Percentiles rank a stretch among this genome's conserved stretches.
These are phyloP conservation scores for Dentipellis sp. DNA, from an alignment of 768 basidiomycete species.

Conservation along the genomic window DNA sequence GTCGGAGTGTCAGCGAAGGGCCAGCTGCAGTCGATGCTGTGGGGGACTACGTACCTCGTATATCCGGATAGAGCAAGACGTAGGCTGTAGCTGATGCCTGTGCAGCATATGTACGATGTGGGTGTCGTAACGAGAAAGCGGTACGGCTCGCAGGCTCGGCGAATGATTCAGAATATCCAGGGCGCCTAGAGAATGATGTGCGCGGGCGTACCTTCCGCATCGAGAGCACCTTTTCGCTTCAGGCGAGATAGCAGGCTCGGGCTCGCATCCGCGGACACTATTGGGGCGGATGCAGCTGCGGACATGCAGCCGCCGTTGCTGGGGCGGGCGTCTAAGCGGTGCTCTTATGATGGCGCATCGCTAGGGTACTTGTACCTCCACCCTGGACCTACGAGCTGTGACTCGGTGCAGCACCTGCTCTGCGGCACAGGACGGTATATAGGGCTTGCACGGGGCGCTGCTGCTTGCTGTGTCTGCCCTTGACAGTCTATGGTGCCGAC, in stretches of 20 bases:
- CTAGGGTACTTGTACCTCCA: background rate
- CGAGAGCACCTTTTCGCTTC: background rate
- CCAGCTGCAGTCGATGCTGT: no score
- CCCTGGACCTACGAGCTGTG: no score
- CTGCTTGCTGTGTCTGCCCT: background rate
- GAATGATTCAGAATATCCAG: background rate
- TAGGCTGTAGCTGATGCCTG: no score
- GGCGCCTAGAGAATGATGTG: background rate
- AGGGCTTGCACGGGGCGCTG: background rate
- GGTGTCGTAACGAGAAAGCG: no score
- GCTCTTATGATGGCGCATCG: background rate
- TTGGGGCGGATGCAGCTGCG: no score
- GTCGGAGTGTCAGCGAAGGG: no score
- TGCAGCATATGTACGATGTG: no score
- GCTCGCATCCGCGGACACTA: background rate
- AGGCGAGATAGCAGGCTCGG: background rate
- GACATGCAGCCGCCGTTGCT: background rate
- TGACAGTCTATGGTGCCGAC: background rate
- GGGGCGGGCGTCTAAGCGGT: background rate
- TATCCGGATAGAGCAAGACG: no score
- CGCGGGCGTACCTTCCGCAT: background rate
- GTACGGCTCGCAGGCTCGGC: background rate
- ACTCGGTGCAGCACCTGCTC: background rate
- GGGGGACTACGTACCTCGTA: no score
- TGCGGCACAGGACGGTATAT: background rate